Evolutionary conservation across 345 rosid species (phyloP).

Genomic region (Geranium rotundifolium): DNA sequence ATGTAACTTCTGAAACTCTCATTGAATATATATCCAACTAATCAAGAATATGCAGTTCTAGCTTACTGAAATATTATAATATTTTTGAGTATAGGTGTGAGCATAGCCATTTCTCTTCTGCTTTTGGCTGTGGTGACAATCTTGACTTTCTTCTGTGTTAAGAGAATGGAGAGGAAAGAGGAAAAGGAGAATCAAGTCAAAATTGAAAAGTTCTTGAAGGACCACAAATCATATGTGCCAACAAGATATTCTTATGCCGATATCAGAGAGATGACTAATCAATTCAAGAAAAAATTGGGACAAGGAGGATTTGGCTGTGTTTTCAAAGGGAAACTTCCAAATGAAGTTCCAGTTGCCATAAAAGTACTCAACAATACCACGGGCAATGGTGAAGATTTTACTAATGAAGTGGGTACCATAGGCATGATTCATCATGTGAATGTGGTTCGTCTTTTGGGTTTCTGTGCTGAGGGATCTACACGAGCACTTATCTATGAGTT

Average conservation of each 20-base stretch:
- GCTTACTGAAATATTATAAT: too few relatives aligned
- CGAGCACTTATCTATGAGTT: slow-evolving; percentile 7
- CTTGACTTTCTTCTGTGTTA: not conserved
- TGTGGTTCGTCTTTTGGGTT: not conserved
- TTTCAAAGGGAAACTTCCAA: not conserved
- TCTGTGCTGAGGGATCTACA: not conserved
- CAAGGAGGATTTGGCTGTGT: not conserved
- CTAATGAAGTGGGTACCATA: not conserved
- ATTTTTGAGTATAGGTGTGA: not conserved
- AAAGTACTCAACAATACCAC: not conserved
- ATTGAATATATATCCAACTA: too few relatives aligned
- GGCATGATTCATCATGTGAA: not conserved
- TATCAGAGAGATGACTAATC: not conserved
- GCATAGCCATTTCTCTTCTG: not conserved
- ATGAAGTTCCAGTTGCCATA: not conserved
- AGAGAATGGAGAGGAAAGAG: not conserved
- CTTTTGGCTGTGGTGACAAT: not conserved
- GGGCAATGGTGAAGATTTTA: not conserved
- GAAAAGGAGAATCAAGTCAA: not conserved
- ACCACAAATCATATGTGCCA: not conserved
- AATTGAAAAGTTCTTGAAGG: not conserved
- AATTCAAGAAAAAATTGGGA: not conserved
- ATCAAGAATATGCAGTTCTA: too few relatives aligned
- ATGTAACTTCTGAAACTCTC: too few relatives aligned
- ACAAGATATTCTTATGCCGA: not conserved